A percentile compares a stretch with the other conserved stretches of the same genome.
Conservation (phyloP, 768 basidiomycete species). For the Hericium alpestre region DNA sequence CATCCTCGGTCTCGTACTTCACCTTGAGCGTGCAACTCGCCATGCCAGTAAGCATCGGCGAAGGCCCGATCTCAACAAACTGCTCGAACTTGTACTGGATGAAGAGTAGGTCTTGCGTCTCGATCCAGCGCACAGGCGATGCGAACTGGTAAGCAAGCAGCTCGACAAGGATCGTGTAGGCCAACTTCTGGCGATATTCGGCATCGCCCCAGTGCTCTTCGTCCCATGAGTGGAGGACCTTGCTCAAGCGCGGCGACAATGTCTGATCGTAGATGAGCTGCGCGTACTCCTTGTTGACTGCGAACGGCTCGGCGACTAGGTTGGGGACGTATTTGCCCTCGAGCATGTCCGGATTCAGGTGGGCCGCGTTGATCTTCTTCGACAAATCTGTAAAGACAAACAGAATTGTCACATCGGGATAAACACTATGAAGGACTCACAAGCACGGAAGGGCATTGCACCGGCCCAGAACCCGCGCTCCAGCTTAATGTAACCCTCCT, state of each 20-base stretch:
- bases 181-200: conserved; percentile 84
- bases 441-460: conserved; percentile 93
- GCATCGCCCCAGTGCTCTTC: conserved; percentile 75
- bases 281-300: conserved; percentile 75
- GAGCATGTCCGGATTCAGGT: conserved; percentile 91
- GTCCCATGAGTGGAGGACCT: conserved; percentile 91
- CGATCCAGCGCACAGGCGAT: conserved; percentile 98
- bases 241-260: conserved; percentile 87
- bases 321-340: conserved; percentile 96
- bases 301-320: conserved; percentile 82
- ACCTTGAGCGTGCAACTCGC: conserved; percentile 81
- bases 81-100: conserved; percentile 79
- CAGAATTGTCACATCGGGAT: not conserved
- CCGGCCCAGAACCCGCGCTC: conserved; percentile 99
- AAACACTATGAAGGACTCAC: conserved; percentile 36
- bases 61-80: conserved; percentile 91
- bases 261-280: conserved; percentile 97
- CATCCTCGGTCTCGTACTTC: conserved; percentile 87
- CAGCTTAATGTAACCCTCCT: conserved; percentile 83
- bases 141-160: conserved; percentile 97
- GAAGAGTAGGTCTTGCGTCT: conserved; percentile 95
- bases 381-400: conserved; percentile 56
- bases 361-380: conserved; percentile 90
- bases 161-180: conserved; percentile 94
- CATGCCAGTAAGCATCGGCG: conserved; percentile 94